Conservation (phyloP, 2,329 filamentous ascomycete species). For the Ascochyta viciae-villosae region DNA sequence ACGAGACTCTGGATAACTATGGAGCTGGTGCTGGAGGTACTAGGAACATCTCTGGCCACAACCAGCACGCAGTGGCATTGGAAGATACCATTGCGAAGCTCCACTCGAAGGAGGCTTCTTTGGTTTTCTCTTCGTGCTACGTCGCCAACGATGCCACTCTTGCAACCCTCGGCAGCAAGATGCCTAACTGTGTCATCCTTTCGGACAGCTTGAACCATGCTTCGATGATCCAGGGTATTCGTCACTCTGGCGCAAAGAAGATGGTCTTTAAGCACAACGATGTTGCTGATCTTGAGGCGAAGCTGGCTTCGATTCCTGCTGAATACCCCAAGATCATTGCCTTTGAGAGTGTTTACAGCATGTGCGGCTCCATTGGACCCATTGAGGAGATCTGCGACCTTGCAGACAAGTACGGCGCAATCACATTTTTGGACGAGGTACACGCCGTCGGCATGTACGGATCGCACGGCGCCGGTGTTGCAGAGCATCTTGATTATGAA, state of each 20-base stretch:
- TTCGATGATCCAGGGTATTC: conserved; percentile 99
- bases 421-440: conserved; percentile 98
- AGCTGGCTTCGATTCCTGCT: conserved; percentile 84
- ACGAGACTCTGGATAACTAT: conserved; percentile 92
- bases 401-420: conserved; percentile 95
- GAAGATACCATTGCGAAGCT: conserved; percentile 84
- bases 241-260: conserved; percentile 95
- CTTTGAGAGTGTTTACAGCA: conserved; percentile 98
- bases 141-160: conserved; percentile 98
- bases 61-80: conserved; percentile 86
- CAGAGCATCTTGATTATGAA: conserved; percentile 95
- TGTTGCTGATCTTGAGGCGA: conserved; percentile 87
- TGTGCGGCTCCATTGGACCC: conserved; percentile 96
- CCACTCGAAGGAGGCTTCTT: conserved; percentile 87
- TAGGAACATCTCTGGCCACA: conserved; percentile 97
- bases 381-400: conserved; percentile 96
- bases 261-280: conserved; percentile 99
- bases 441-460: conserved; percentile 99
- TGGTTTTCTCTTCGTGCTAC: conserved; percentile 98
- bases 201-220: conserved; percentile 97
- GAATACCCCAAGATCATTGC: conserved; percentile 96
- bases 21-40: conserved; percentile 95
- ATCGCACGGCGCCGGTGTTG: conserved; percentile 91
- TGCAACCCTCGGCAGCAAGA: conserved; percentile 93
- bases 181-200: conserved; percentile 96